Conservation (phyloP, 768 basidiomycete species). For the Epithele typhae region DNA sequence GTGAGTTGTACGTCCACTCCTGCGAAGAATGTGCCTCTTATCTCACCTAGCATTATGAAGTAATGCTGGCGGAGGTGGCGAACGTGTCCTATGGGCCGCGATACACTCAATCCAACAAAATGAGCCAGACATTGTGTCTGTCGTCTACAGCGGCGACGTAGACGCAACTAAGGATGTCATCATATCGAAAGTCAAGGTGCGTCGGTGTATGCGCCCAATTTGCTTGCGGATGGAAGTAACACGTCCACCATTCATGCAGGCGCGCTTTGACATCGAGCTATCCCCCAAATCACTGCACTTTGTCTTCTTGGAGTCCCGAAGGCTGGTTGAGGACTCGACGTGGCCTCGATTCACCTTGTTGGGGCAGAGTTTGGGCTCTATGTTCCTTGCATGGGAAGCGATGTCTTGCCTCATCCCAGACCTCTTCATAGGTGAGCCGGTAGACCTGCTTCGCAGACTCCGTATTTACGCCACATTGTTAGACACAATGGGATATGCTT, state of each 20-base stretch:
- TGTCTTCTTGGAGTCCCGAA: conserved; percentile 69
- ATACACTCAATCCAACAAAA: conserved; percentile 70
- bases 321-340: conserved; percentile 71
- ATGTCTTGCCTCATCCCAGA: conserved; percentile 78
- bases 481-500: conserved; percentile 99
- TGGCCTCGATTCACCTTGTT: conserved; percentile 92
- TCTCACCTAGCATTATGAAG: conserved; percentile 36
- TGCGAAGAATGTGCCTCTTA: conserved; percentile 14
- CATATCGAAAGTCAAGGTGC: conserved; percentile 74
- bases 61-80: conserved; percentile 96
- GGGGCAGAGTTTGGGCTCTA: conserved; percentile 87
- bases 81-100: conserved; percentile 93
- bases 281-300: conserved; percentile 67
- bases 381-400: conserved; percentile 81
- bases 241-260: too few species aligned
- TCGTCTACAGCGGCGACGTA: conserved; percentile 88
- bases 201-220: neutral
- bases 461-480: neutral
- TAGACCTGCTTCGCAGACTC: neutral
- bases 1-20: conserved; percentile 37
- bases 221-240: too few species aligned
- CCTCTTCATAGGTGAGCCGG: conserved; percentile 74
- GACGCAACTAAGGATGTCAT: conserved; percentile 80
- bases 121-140: conserved; percentile 58
- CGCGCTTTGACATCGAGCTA: conserved; percentile 76